Evolutionary conservation across 2,329 filamentous ascomycete genomes (phyloP).

Genomic region (Fusarium hainanense): DNA sequence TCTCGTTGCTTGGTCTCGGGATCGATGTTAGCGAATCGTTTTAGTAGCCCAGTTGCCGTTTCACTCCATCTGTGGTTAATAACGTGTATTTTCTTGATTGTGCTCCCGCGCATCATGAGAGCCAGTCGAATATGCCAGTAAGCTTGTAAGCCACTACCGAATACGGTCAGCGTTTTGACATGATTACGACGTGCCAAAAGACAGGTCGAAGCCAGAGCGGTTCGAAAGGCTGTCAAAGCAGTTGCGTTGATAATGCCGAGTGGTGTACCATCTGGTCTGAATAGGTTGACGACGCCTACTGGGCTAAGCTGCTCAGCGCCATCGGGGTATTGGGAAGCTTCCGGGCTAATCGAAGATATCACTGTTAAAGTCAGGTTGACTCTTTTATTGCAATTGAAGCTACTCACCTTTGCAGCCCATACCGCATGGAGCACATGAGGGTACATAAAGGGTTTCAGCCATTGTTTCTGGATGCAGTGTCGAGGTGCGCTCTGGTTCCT

Average conservation of each 20-base stretch:
- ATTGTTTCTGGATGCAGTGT: slow-evolving; percentile 61
- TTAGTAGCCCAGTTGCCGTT: slow-evolving; percentile 63
- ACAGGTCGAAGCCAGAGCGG: slow-evolving; percentile 76
- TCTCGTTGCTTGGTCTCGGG: slow-evolving; percentile 61
- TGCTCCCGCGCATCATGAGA: slow-evolving; percentile 75
- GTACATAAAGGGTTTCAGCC: slow-evolving; percentile 78
- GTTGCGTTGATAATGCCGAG: slow-evolving; percentile 77
- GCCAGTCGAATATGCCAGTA: slow-evolving; percentile 94
- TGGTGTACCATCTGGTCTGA: slow-evolving; percentile 69
- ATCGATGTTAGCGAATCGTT: slow-evolving; percentile 59
- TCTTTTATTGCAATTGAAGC: neutral
- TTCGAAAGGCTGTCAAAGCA: slow-evolving; percentile 83
- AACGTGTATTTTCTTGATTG: slow-evolving; percentile 83
- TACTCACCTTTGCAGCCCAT: slow-evolving; percentile 74
- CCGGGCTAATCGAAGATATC: slow-evolving; percentile 67
- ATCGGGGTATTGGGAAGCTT: slow-evolving; percentile 44
- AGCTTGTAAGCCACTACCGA: slow-evolving; percentile 89
- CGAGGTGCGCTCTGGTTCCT: slow-evolving; percentile 66
- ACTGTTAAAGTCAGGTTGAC: slow-evolving; percentile 55
- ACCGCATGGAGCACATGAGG: slow-evolving; percentile 70
- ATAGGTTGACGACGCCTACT: slow-evolving; percentile 76
- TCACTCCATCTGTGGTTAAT: slow-evolving; percentile 79
- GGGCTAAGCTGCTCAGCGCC: slow-evolving; percentile 57
- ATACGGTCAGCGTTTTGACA: slow-evolving; percentile 82
- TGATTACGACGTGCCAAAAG: slow-evolving; percentile 72